Base-by-base conservation (phyloP, 176 grass and related monocot genomes). In the Ensete glaucum region DNA sequence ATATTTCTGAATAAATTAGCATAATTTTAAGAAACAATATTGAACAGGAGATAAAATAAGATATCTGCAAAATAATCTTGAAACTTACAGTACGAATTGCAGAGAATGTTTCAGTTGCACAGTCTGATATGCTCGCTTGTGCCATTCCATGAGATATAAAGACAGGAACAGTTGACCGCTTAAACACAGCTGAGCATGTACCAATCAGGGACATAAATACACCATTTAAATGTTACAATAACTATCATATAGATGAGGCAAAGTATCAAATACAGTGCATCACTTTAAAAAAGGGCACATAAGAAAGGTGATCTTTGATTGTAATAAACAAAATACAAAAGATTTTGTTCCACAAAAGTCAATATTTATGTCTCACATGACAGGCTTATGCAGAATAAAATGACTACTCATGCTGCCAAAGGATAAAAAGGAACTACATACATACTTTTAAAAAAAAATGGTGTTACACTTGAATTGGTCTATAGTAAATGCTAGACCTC, bases 71-170 rank as follows among this genome's bases (percentile, higher is more conserved):
- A 25, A 77, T 16, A 64, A 24, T 24, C 12, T 14, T 81, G 14
- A 53, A 53, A 88, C 88, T 85, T 89, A 97, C 94, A 65, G 90
- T 97, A 77, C 88, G 88, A 73, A 97, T 97, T 76, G 90, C 88
- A 78, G 90, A 93, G 87, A 97, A 97, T 74, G 94, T 93, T 82
- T 97, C 94, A 72, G 82, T 85, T 75, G 82, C 90, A 71, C 84
- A 93, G 78, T 97, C 94, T 87, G 94, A 90, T 87, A 97, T 93
- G 52, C 29, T 85, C 73, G 88, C 94, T 93, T 97, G 90, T 70
- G 86, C 84, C 17, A 85, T 90, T 87, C 85, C 90, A 62, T 97
- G 89, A 34, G 84, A 93, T 88, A 91, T 83, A 76, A 93, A 97
- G 54, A 83, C 90, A 16, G 94, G 94, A 80, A 97, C 82, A 81